Base-by-base conservation (phyloP, 1,284 basidiomycete genomes). In the Trichosporon faecale region DNA sequence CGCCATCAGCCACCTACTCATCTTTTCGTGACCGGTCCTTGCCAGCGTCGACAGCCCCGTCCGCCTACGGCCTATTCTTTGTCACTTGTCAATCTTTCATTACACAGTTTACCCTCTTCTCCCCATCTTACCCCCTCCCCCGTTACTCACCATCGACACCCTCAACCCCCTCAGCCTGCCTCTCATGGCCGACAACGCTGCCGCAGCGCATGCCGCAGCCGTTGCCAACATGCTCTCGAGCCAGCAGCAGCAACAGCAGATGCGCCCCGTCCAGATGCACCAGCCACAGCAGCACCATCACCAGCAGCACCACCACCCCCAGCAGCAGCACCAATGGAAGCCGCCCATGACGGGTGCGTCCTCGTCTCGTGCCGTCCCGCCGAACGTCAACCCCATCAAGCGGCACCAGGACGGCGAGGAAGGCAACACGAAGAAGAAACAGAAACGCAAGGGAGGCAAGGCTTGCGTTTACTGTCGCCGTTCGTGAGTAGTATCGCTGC, bases 401-500 rank as follows among this genome's bases (percentile, higher is more conserved):
- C 65, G 65, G 6, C 49, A 66, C 33, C 65, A 55, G 23, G 65
- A 66, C 33, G 46, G 21, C 31, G 65, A 66, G 49, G 65, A 65
- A 7, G 31, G 44, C 12, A 57, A 49, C 23, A 77, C 75, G 68
- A 89, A 85, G 78, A 86, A 89, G 83, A 89, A 90, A 77, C 80
- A 85, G 7, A 85, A 88, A 29, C 76, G 79, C 64, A 77, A 77
- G 60, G 77, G 77, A 52, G 82, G 85, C 64, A 94, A 93, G 83
- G 94, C 94, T 1, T 97, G 95, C 81, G 86, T 98, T 65, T 98
- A 96, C 84, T 97, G 94, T 84, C 87, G 94, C 75, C 86, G 94
- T 71, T 94, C 92, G 87, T 84, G 71, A 66, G 80, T 75, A 37
- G 27, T 12, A 11, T 12, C 35, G 12, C 16, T 40, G 9, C 14